phyloP scores from a whole-genome alignment of 352 stramenopile species.

The Nothophytophthora sp. region DNA sequence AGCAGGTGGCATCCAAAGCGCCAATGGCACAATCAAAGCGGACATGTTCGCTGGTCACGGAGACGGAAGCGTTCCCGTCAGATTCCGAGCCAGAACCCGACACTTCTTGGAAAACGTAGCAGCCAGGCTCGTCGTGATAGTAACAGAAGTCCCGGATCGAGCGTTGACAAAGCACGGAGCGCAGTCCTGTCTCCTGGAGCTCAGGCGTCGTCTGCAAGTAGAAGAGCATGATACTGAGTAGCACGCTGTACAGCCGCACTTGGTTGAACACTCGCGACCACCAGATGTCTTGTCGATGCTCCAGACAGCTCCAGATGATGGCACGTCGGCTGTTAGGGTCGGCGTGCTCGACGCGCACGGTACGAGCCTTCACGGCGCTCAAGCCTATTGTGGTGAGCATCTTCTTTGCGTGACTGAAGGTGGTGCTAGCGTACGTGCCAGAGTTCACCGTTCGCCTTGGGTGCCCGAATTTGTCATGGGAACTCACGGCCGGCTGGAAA shows the following conservation, averaged over 20 bases:
- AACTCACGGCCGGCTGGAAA: slow-evolving; percentile 10
- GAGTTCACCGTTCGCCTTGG: neutral
- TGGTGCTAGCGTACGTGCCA: neutral
- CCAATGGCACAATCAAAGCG: slow-evolving; percentile 29
- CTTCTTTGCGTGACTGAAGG: slow-evolving; percentile 25
- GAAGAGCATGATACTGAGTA: slow-evolving; percentile 73
- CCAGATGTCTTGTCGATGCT: slow-evolving; percentile 40
- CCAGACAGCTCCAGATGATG: slow-evolving; percentile 44
- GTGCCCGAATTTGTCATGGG: slow-evolving; percentile 12
- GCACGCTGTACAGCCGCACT: slow-evolving; percentile 48
- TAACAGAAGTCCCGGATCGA: slow-evolving; percentile 45
- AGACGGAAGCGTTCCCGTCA: slow-evolving; percentile 3
- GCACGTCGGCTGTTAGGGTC: slow-evolving; percentile 32
- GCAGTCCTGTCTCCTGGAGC: slow-evolving; percentile 42
- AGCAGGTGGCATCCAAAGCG: slow-evolving; percentile 29
- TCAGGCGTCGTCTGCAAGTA: slow-evolving; percentile 60
- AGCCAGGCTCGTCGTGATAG: slow-evolving; percentile 31
- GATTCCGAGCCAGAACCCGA: too few relatives aligned
- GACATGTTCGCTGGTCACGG: slow-evolving; percentile 18
- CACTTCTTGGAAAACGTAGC: slow-evolving; percentile 28
- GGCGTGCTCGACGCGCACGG: slow-evolving; percentile 21
- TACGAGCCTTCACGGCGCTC: slow-evolving; percentile 19
- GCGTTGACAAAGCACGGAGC: slow-evolving; percentile 36
- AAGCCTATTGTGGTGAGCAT: slow-evolving; percentile 17
- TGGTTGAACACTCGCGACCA: slow-evolving; percentile 35